phyloP scores from a whole-genome alignment of 2,329 filamentous ascomycete genomes.

The Pestalotiopsis sp. region DNA sequence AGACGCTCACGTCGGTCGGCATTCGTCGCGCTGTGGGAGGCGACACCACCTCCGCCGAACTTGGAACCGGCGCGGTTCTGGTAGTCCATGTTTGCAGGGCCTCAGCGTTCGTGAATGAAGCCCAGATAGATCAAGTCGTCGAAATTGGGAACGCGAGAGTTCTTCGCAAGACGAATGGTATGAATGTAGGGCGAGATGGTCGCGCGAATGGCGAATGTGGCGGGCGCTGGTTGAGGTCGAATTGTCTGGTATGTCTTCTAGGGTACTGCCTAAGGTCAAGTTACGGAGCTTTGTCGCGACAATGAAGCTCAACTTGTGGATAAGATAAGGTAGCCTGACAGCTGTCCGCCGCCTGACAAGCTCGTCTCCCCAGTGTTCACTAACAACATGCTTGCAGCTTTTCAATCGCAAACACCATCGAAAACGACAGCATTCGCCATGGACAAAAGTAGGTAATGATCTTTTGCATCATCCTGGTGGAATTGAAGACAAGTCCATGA shows the following conservation, averaged over 20 bases:
- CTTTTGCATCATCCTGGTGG: too few species aligned
- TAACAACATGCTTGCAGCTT: background rate
- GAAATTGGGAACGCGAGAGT: background rate
- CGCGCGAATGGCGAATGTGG: background rate
- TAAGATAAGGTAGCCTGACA: background rate
- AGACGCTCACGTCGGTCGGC: slow-evolving; percentile 96
- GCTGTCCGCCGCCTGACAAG: background rate
- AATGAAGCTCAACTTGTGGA: background rate
- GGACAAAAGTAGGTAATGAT: too few species aligned
- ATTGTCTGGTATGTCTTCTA: too few species aligned
- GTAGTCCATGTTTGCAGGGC: slow-evolving; percentile 59
- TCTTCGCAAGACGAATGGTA: background rate
- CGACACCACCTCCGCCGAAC: slow-evolving; percentile 95
- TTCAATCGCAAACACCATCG: background rate
- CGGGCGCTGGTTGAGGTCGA: too few species aligned
- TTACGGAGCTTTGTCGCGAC: background rate
- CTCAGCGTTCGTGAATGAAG: background rate
- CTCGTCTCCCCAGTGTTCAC: background rate
- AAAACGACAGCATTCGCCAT: background rate
- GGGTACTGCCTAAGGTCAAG: background rate
- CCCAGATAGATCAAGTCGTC: background rate
- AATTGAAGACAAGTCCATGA: too few species aligned
- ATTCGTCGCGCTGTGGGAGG: slow-evolving; percentile 90
- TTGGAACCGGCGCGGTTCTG: slow-evolving; percentile 96
- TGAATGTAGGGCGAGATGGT: background rate